These are phyloP conservation scores for Hypoxylon crocopeplum DNA, from an alignment of 495 filamentous ascomycete genomes.

Conservation along the genomic window DNA sequence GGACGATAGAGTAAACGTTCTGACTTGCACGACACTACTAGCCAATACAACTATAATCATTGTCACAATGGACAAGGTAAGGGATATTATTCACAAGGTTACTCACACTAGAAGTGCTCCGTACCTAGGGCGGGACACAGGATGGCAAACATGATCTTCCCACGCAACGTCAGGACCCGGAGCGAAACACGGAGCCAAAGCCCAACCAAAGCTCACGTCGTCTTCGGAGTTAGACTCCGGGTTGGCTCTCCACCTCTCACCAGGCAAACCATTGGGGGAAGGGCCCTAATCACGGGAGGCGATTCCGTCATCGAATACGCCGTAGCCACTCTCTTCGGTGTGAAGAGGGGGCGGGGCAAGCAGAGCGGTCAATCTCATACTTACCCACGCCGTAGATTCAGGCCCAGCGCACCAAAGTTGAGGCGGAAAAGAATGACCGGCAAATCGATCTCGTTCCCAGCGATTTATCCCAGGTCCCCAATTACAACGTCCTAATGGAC, in stretches of 20 bases:
- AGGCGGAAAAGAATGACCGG: constrained; percentile 56
- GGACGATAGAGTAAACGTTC: too few relatives aligned
- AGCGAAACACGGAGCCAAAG: constrained; percentile 1
- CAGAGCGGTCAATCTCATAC: constrained; percentile 55
- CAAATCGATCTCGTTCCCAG: constrained; percentile 33
- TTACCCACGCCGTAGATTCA: constrained; percentile 61
- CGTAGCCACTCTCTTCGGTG: constrained; percentile 62
- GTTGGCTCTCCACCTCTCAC: constrained; percentile 16
- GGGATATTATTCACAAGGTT: constrained; percentile 3
- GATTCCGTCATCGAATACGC: constrained; percentile 64
- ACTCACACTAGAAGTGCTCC: background rate
- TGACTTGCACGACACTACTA: too few relatives aligned
- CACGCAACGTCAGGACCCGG: background rate
- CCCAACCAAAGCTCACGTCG: constrained; percentile 3
- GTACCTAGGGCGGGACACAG: background rate
- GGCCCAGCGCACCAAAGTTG: constrained; percentile 59
- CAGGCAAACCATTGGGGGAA: constrained; percentile 56
- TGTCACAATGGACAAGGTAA: constrained; percentile 5
- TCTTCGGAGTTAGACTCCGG: constrained; percentile 5
- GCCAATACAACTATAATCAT: background rate
- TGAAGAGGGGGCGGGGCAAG: constrained; percentile 57
- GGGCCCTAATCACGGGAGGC: constrained; percentile 63
- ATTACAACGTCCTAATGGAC: background rate
- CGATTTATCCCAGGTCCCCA: background rate
- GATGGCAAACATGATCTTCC: constrained; percentile 2